Evolutionary conservation across 1,139 yeast species (phyloP).

Genomic region (Diutina pseudorugosa): DNA sequence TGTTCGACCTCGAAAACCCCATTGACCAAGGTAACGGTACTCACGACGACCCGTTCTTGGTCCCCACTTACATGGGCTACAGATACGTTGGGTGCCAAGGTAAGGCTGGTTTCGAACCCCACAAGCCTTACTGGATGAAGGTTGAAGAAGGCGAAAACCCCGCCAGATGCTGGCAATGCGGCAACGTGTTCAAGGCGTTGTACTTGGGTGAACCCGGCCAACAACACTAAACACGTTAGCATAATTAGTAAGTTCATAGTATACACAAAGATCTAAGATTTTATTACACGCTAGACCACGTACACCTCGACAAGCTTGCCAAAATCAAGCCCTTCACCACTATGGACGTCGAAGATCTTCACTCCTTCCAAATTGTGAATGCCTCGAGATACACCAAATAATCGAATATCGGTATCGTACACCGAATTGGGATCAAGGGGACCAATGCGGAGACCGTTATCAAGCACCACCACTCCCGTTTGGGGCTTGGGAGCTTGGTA

Average conservation of each 20-base stretch:
- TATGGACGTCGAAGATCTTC: conserved; percentile 45
- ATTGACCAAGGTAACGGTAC: conserved; percentile 86
- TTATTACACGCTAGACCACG: conserved; percentile 17
- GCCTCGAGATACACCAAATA: conserved; percentile 57
- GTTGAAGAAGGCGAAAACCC: conserved; percentile 64
- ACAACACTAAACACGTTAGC: conserved; percentile 21
- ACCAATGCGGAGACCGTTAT: conserved; percentile 55
- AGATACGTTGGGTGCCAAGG: conserved; percentile 98
- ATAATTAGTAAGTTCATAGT: background rate
- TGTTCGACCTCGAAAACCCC: conserved; percentile 85
- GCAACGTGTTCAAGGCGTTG: conserved; percentile 84
- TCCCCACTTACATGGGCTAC: conserved; percentile 85
- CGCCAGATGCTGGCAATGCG: conserved; percentile 99
- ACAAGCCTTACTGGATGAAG: conserved; percentile 86
- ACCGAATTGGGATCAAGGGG: conserved; percentile 51
- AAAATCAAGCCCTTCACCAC: conserved; percentile 64
- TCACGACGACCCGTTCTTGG: conserved; percentile 64
- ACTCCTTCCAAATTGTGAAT: conserved; percentile 55
- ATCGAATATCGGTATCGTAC: conserved; percentile 48
- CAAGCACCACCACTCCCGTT: conserved; percentile 43
- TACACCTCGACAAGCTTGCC: conserved; percentile 62
- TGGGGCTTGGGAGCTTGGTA: conserved; percentile 8
- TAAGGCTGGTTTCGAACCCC: conserved; percentile 68
- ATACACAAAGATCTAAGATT: background rate
- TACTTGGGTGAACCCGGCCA: conserved; percentile 75